These are phyloP conservation scores for Clitopilus passeckerianus DNA, from an alignment of 768 basidiomycete species.

Conservation along the genomic window DNA sequence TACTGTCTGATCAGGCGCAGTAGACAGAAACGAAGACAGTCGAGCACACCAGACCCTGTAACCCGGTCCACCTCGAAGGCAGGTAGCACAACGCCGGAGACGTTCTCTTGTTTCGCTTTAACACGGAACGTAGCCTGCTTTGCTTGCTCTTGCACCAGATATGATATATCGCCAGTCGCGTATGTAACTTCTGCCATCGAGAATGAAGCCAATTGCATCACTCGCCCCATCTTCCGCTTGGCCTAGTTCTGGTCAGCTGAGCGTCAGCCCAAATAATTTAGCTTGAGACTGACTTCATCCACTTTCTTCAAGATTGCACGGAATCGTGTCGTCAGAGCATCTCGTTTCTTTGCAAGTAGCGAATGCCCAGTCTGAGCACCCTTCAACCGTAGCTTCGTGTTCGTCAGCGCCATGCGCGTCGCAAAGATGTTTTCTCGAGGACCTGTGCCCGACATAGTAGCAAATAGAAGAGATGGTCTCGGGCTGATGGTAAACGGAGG, in stretches of 20 bases:
- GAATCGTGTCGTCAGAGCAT: slow-evolving; percentile 94
- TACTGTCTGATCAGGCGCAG: neutral
- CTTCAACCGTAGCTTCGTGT: slow-evolving; percentile 86
- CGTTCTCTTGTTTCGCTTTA: slow-evolving; percentile 95
- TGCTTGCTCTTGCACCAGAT: slow-evolving; percentile 96
- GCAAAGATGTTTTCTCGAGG: slow-evolving; percentile 93
- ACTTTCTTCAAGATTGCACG: slow-evolving; percentile 92
- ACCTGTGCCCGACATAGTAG: slow-evolving; percentile 81
- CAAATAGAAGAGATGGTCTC: neutral
- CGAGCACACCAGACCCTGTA: slow-evolving; percentile 63
- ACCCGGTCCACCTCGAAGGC: slow-evolving; percentile 91
- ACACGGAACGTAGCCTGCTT: slow-evolving; percentile 90
- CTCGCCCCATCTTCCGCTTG: slow-evolving; percentile 97
- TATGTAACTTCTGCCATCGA: slow-evolving; percentile 99
- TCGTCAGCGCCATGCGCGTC: slow-evolving; percentile 94
- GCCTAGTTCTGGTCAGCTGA: slow-evolving; percentile 52
- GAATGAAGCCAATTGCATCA: slow-evolving; percentile 98
- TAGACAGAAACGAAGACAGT: slow-evolving; percentile 2
- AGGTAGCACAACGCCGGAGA: slow-evolving; percentile 93
- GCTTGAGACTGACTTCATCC: slow-evolving; percentile 67
- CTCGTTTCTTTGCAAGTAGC: slow-evolving; percentile 94
- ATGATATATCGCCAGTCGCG: slow-evolving; percentile 94
- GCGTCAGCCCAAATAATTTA: slow-evolving; percentile 5
- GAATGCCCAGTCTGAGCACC: slow-evolving; percentile 95
- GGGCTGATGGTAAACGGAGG: neutral